Evolutionary conservation across 805 yeast species (phyloP), one percentile per base, ranked within the genome.

Genomic region (Metschnikowia lunata): DNA sequence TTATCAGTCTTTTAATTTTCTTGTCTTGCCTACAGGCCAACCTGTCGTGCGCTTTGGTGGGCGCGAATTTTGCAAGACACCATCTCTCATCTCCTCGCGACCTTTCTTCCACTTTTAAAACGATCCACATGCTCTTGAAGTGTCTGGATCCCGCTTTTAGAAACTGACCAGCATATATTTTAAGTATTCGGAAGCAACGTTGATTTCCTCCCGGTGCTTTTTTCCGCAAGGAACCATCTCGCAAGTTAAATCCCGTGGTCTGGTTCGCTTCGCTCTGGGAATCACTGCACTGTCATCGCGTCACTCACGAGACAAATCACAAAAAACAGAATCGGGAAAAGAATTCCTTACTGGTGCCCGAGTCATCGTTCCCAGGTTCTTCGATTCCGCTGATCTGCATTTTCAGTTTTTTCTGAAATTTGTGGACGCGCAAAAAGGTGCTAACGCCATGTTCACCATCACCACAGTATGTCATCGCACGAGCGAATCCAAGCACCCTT

Each of bases 401-500:
- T 11, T 38, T 14, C 9, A 27, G 13, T 43, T 37, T 38, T 51
- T 49, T 36, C 43, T 15, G 30, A 37, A 45, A 8, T 44, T 23
- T 32, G 34, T 29, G 15, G 47, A 47, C 33, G 34, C 34, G 31
- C 43, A 32, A 8, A 36, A 36, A 32, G 28, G 35, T 13, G 37
- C 39, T 11, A 27, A 42, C 8, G 27, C 42, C 11, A 77, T 78
- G 78, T 81, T 75, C 54, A 68, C 75, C 14, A 52, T 82, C 30
- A 67, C 74, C 3, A 74, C 81, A 4, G 60, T 82, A 1, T 64
- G 80, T 14, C 88, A 80, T 57, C 66, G 69, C 29, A 69, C 78
- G 8, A 61, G 72, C 26, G 91, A 85, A 50, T 67, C 81, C 1
- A 55, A 60, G 23, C 79, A 76, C 49, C 87, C 90, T 0, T 63